Base-by-base conservation (phyloP, 1,284 basidiomycete genomes). In the Heimioporus retisporus region DNA sequence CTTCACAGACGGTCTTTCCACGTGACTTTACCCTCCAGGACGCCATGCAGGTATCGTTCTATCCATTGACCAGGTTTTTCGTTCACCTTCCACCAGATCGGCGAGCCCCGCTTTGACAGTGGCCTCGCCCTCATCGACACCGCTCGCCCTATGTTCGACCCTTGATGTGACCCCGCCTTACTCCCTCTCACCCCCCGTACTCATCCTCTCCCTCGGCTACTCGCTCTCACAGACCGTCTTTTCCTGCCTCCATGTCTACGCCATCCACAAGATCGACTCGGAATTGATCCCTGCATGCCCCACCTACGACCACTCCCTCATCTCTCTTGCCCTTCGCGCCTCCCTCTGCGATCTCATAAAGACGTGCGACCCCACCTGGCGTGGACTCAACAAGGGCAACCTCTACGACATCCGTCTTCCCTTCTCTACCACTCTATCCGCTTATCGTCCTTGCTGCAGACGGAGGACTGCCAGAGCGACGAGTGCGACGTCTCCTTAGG, bases 41-140 rank as follows among this genome's bases (percentile, higher is more conserved):
- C 68, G 91, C 95, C 18, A 97, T 97, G 95, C 92, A 95, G 85
- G 93, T 93, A 75, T 70, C 82, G 65, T n/a, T 53, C n/a, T n/a
- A n/a, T n/a, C 46, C 54, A 67, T 59, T 35, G 44, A 50, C 59
- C 55, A 44, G 11, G 43, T 18, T 18, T 18, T 18, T 44, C 18
- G 43, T 25, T 69, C 59, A 25, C 65, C 61, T 73, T 57, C 71
- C 67, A 19, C 59, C 64, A 96, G 94, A 96, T 97, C 66, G 94
- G 95, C 65, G 95, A 97, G 78, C 91, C 94, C 16, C 89, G 94
- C 19, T 91, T 97, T 79, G 96, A 98, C 80, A 94, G 90, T 66
- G 96, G 96, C 8, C 83, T 94, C 68, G 84, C 88, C 4, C 77
- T 83, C 31, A 83, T 84, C 67, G 83, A 82, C 51, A 82, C 85